Percentiles rank a stretch among this genome's conserved stretches.
phyloP scores from a whole-genome alignment of 192 early-diverging fungal species.

The Backusella psychrophila region DNA sequence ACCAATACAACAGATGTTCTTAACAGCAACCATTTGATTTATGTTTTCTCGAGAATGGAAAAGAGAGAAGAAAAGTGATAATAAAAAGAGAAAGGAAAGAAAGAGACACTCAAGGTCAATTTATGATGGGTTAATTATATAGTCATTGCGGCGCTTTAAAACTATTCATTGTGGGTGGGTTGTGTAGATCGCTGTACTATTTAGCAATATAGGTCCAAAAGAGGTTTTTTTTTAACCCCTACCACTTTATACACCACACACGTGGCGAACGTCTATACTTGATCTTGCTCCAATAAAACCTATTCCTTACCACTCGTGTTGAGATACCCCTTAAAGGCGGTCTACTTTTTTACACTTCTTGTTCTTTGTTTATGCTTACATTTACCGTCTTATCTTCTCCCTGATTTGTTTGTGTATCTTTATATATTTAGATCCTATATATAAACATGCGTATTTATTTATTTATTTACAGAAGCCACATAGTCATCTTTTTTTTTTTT shows the following conservation, averaged over 20 bases:
- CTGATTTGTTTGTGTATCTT: background rate
- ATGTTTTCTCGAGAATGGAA: background rate
- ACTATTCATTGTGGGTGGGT: background rate
- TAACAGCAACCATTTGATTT: slow-evolving; percentile 25
- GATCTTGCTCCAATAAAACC: background rate
- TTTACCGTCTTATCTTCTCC: background rate
- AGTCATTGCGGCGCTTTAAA: background rate
- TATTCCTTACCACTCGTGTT: background rate
- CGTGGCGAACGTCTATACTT: slow-evolving; percentile 1
- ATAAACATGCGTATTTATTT: too few relatives aligned
- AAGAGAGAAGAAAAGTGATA: slow-evolving; percentile 2
- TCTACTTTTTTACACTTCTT: background rate
- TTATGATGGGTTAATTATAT: background rate
- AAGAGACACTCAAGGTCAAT: background rate
- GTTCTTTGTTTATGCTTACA: background rate
- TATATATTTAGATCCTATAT: background rate
- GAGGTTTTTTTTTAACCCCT: background rate
- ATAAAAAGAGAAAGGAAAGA: background rate
- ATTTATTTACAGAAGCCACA: too few relatives aligned
- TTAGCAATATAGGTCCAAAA: background rate
- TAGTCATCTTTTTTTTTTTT: background rate
- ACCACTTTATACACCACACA: background rate
- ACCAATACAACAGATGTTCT: slow-evolving; percentile 91
- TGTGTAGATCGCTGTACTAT: background rate
- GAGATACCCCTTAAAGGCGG: background rate